These are phyloP conservation scores for Cryptococcus hybrid DNA, from an alignment of 1,284 basidiomycete species.

Conservation along the genomic window DNA sequence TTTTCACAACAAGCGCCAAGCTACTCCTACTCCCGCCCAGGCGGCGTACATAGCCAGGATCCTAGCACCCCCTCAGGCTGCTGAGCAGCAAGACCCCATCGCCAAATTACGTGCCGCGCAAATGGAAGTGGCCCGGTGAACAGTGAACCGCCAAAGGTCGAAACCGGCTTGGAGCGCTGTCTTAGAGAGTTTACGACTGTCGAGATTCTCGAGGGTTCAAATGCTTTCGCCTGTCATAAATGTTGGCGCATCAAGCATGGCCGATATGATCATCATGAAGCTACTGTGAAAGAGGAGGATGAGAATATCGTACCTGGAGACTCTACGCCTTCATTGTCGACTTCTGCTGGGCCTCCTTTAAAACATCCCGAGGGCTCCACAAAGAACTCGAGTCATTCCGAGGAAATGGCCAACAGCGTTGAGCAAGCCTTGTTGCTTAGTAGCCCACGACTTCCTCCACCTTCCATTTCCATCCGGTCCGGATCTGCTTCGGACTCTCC, in stretches of 20 bases:
- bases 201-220: conserved; percentile 87
- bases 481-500: background rate
- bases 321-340: background rate
- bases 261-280: conserved; percentile 24
- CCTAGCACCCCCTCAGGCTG: conserved; percentile 23
- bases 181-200: conserved; percentile 83
- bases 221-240: conserved; percentile 85
- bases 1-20: conserved; percentile 14
- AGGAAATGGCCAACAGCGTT: no score
- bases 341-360: background rate
- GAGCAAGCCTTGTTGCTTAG: background rate
- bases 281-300: conserved; percentile 43
- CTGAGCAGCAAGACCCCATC: conserved; percentile 31
- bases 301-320: conserved; percentile 22
- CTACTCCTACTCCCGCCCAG: conserved; percentile 45
- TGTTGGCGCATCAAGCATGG: conserved; percentile 72
- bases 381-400: no score
- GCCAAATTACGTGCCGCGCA: conserved; percentile 39
- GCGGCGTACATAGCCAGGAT: conserved; percentile 50
- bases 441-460: conserved; percentile 5
- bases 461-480: conserved; percentile 15
- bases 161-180: conserved; percentile 52
- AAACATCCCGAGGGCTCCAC: background rate
- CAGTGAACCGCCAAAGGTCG: background rate
- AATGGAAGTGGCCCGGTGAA: conserved; percentile 13